These are phyloP conservation scores for Gnaphalium uliginosum DNA, from an alignment of 129 eudicot genomes.

Conservation along the genomic window DNA sequence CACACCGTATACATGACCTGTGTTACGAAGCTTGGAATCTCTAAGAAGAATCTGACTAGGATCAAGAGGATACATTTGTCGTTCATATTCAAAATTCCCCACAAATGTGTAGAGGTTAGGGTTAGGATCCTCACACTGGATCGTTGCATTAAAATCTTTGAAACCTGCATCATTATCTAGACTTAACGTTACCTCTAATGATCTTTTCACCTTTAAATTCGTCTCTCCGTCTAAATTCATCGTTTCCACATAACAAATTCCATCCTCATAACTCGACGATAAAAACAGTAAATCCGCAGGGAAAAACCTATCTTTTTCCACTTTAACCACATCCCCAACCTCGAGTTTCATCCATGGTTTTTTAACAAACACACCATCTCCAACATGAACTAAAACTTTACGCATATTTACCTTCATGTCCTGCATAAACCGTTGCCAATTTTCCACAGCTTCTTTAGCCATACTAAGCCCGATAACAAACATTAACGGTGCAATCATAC, in stretches of 20 bases:
- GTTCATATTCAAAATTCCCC: constrained; percentile 44
- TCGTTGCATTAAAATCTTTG: constrained; percentile 43
- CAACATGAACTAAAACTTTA: constrained; percentile 41
- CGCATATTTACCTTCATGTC: constrained; percentile 53
- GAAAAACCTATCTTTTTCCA: constrained; percentile 50
- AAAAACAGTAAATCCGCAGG: constrained; percentile 51
- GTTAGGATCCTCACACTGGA: constrained; percentile 52
- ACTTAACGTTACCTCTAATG: constrained; percentile 43
- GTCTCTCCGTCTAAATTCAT: constrained; percentile 58
- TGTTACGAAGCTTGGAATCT: constrained; percentile 54
- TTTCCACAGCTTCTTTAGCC: constrained; percentile 47
- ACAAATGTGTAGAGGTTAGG: constrained; percentile 49
- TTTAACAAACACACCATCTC: constrained; percentile 36
- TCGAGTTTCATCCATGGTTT: constrained; percentile 47
- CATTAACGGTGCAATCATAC: constrained; percentile 49
- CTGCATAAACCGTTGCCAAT: constrained; percentile 52
- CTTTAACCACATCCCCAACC: constrained; percentile 54
- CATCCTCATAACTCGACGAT: constrained; percentile 54
- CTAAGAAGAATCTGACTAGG: constrained; percentile 48
- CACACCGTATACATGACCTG: constrained; percentile 43
- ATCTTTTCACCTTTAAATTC: constrained; percentile 48
- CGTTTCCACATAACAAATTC: constrained; percentile 62
- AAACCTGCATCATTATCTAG: constrained; percentile 40
- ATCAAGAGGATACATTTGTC: constrained; percentile 37
- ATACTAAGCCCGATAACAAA: constrained; percentile 53